Evolutionary conservation across 2,329 filamentous ascomycete genomes (phyloP).

Genomic region (Xylaria sp.): DNA sequence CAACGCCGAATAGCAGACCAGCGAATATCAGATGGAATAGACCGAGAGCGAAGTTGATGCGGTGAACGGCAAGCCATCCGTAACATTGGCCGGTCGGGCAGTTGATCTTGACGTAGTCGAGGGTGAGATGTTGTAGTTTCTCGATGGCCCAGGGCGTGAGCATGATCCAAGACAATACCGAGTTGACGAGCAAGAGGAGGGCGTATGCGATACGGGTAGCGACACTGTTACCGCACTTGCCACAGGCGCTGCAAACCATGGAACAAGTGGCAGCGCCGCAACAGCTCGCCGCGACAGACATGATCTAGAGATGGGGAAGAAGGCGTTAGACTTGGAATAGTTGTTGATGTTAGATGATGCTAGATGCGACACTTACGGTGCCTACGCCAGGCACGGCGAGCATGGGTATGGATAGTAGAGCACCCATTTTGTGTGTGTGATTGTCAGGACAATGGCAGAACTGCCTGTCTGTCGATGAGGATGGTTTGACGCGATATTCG

Average conservation of each 20-base stretch:
- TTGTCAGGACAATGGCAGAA: conserved; percentile 12
- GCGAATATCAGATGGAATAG: conserved; percentile 91
- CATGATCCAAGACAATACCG: conserved; percentile 98
- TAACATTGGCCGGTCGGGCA: conserved; percentile 91
- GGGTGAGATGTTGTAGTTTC: conserved; percentile 87
- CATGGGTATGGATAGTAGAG: conserved; percentile 85
- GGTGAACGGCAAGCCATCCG: conserved; percentile 94
- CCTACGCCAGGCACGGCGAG: conserved; percentile 85
- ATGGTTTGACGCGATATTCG: neutral
- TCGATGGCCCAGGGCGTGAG: conserved; percentile 98
- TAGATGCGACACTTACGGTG: conserved; percentile 67
- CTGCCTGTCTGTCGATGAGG: conserved; percentile 4
- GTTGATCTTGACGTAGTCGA: conserved; percentile 95
- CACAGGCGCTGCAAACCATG: conserved; percentile 92
- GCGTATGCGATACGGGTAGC: conserved; percentile 97
- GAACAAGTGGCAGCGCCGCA: conserved; percentile 97
- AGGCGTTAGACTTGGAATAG: conserved; percentile 15
- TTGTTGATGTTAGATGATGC: neutral
- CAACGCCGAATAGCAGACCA: conserved; percentile 82
- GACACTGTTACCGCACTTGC: conserved; percentile 97
- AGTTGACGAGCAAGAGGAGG: conserved; percentile 93
- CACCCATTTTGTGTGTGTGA: conserved; percentile 70
- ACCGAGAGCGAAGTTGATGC: conserved; percentile 96
- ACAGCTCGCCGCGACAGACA: conserved; percentile 85
- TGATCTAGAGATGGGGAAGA: conserved; percentile 60